A percentile compares a stretch with the other conserved stretches of the same genome.
Conservation (phyloP, 2,329 filamentous ascomycete species). For the Stachybotrys echinatus region DNA sequence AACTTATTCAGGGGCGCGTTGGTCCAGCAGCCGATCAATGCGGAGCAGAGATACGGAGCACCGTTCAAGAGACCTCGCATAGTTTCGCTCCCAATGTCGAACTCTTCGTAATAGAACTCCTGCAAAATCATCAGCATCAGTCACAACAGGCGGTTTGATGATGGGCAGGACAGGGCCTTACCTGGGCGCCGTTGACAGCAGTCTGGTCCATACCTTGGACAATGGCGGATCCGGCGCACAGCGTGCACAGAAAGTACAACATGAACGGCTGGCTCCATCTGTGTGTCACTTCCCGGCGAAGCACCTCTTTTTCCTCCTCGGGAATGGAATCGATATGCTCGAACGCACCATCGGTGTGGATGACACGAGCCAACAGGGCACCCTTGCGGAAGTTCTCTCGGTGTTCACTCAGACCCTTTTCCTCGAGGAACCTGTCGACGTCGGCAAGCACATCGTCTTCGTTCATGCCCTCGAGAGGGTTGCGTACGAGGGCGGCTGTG, state of each 20-base stretch:
- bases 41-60: conserved; percentile 49
- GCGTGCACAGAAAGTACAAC: conserved; percentile 28
- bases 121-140: conserved; percentile 27
- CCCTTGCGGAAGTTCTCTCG: conserved; percentile 44
- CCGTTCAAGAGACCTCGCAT: conserved; percentile 52
- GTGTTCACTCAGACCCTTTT: conserved; percentile 25
- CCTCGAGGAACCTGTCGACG: conserved; percentile 28
- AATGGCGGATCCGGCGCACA: conserved; percentile 40
- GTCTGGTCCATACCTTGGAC: conserved; percentile 65
- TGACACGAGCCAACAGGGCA: conserved; percentile 44
- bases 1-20: conserved; percentile 47
- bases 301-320: conserved; percentile 20
- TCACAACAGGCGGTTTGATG: neutral
- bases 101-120: conserved; percentile 28
- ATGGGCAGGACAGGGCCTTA: conserved; percentile 44
- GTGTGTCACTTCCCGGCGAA: conserved; percentile 21
- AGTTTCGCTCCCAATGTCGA: conserved; percentile 29
- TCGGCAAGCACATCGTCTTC: conserved; percentile 23
- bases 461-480: conserved; percentile 23
- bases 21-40: conserved; percentile 27
- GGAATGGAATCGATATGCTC: conserved; percentile 18
- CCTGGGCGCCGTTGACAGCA: conserved; percentile 59
- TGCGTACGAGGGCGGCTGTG: conserved; percentile 20
- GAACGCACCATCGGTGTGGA: conserved; percentile 24
- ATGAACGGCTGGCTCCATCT: conserved; percentile 26